phyloP scores from a whole-genome alignment of 768 basidiomycete genomes.

The Tricholoma bakamatsutake region DNA sequence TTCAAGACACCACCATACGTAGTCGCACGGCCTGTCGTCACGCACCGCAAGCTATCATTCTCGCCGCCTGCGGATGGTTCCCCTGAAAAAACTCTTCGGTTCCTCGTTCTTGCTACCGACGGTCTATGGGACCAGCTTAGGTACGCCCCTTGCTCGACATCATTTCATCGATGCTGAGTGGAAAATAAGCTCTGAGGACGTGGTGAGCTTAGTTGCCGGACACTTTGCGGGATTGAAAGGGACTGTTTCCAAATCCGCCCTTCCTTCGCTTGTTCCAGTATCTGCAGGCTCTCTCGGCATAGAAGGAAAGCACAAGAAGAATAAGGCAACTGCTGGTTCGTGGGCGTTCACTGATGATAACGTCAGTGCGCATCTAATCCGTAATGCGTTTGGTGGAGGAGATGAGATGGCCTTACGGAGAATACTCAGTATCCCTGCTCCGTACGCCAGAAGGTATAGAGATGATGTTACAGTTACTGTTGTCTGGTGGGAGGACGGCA shows the following conservation, averaged over 20 bases:
- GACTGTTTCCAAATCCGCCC: slow-evolving; percentile 49
- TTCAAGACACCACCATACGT: slow-evolving; percentile 94
- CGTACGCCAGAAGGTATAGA: slow-evolving; percentile 67
- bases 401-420: slow-evolving; percentile 52
- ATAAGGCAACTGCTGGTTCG: slow-evolving; percentile 33
- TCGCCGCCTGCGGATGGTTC: slow-evolving; percentile 25
- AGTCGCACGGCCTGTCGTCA: slow-evolving; percentile 76
- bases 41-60: slow-evolving; percentile 64
- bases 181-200: slow-evolving; percentile 63
- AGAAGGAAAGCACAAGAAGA: slow-evolving; percentile 54
- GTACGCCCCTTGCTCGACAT: slow-evolving; percentile 16
- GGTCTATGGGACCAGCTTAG: slow-evolving; percentile 70
- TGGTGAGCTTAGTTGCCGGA: slow-evolving; percentile 81
- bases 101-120: slow-evolving; percentile 88
- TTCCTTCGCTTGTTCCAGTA: slow-evolving; percentile 53
- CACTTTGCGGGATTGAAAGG: slow-evolving; percentile 71
- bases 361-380: slow-evolving; percentile 74
- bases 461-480: slow-evolving; percentile 87
- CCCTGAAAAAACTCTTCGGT: slow-evolving; percentile 44
- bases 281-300: slow-evolving; percentile 47
- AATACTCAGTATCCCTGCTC: slow-evolving; percentile 78
- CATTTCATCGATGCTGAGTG: background rate
- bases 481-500: slow-evolving; percentile 76
- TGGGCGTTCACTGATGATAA: slow-evolving; percentile 84
- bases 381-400: slow-evolving; percentile 90